Conservation (phyloP, 1,284 basidiomycete species). For the Rhodotorula mucilaginosa region DNA sequence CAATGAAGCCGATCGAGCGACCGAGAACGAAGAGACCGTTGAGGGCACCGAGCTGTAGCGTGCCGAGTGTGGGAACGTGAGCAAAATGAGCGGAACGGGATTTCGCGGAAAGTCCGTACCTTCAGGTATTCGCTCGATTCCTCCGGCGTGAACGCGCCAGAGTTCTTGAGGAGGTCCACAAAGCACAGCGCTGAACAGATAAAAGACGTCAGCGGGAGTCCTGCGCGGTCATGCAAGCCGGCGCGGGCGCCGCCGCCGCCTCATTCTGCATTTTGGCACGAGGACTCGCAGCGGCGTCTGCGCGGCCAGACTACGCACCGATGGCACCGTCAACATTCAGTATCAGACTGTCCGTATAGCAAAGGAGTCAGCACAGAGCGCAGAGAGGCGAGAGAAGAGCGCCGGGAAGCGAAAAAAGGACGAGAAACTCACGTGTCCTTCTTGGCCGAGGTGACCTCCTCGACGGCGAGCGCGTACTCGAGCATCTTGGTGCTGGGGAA, state of each 20-base stretch:
- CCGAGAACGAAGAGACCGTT: slow-evolving; percentile 97
- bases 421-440: slow-evolving; percentile 54
- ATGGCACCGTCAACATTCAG: slow-evolving; percentile 57
- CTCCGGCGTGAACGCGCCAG: slow-evolving; percentile 90
- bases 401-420: too few species aligned
- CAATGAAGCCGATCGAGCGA: slow-evolving; percentile 77
- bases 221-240: too few species aligned
- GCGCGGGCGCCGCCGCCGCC: too few species aligned
- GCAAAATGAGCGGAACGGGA: too few species aligned
- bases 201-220: not conserved
- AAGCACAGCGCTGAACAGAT: slow-evolving; percentile 75
- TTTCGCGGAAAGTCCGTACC: slow-evolving; percentile 52
- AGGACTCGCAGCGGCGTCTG: slow-evolving; percentile 80
- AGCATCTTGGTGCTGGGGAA: slow-evolving; percentile 76
- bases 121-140: slow-evolving; percentile 97
- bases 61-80: too few species aligned
- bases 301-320: too few species aligned
- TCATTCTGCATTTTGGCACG: too few species aligned
- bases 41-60: slow-evolving; percentile 61
- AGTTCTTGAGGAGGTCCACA: slow-evolving; percentile 75
- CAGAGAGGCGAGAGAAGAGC: too few species aligned
- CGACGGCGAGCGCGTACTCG: slow-evolving; percentile 97
- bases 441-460: slow-evolving; percentile 96
- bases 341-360: slow-evolving; percentile 55
- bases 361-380: too few species aligned